These are phyloP conservation scores for Phalaenopsis equestris DNA, from an alignment of 106 monocot genomes.

Conservation along the genomic window DNA sequence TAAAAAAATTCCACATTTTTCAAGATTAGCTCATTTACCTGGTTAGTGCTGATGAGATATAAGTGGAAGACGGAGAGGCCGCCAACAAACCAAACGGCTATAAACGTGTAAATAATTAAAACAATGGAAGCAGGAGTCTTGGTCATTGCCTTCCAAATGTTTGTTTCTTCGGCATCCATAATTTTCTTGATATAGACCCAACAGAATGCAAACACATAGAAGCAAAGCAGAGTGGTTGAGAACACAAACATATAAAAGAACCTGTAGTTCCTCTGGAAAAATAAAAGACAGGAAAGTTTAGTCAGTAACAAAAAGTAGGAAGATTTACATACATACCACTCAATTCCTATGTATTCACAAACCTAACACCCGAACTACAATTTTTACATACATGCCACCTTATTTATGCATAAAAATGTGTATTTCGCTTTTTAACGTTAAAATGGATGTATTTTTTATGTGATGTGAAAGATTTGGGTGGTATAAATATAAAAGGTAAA, in stretches of 20 bases:
- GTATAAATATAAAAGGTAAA: no score
- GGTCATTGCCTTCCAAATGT: conserved; percentile 58
- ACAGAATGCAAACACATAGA: conserved; percentile 66
- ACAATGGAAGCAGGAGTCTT: conserved; percentile 63
- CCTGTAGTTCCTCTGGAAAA: conserved; percentile 66
- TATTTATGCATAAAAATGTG: no score
- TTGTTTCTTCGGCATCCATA: conserved; percentile 38
- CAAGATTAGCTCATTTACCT: conserved; percentile 27
- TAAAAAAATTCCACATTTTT: not conserved
- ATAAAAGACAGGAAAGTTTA: not conserved
- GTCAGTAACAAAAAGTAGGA: not conserved
- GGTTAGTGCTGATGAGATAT: conserved; percentile 72
- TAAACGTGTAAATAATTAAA: conserved; percentile 67
- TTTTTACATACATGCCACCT: no score
- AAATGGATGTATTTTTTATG: no score
- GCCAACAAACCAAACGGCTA: conserved; percentile 70
- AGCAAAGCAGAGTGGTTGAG: conserved; percentile 63
- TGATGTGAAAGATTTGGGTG: no score
- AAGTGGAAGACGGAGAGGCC: conserved; percentile 66
- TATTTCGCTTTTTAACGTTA: no score
- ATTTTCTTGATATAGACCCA: conserved; percentile 56
- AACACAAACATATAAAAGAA: conserved; percentile 87
- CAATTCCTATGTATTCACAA: no score
- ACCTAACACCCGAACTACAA: no score
- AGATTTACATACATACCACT: not conserved